Base-by-base conservation (phyloP, 352 stramenopile genomes). In the Elongisporangium senticosum region DNA sequence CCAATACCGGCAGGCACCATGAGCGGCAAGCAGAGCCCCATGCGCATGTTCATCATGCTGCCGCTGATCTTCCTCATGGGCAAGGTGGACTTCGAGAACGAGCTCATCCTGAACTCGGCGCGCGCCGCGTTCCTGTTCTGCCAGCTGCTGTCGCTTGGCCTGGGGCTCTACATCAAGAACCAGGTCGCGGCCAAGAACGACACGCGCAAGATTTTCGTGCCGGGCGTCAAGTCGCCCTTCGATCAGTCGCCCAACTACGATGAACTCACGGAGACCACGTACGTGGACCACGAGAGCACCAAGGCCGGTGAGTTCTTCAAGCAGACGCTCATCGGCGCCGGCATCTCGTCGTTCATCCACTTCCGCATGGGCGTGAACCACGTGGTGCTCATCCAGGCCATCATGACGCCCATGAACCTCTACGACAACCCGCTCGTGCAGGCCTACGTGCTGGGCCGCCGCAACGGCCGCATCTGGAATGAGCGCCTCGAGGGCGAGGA, bases 321-420 rank as follows among this genome's bases (percentile, higher is more conserved):
- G 62, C 83, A 93, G 74, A 93, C 82, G 60, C 67, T 82, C 33
- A 93, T 93, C 51, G 82, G 82, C 61, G 81, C 81, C 20, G 74
- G 51, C 53, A 93, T 93, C 66, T 87, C 83, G 52, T 76, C 68
- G 47, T 74, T 93, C 51, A 87, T 93, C 62, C 83, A 93, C 70
- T 77, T 93, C 58, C 87, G 89, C 58, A 87, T 93, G 76, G 81
- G 83, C 51, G 81, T 93, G 26, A 93, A 93, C 72, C 83, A 93
- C 59, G 83, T 93, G n/a, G 79, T 93, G 52, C 65, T 93, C 61
- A 93, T 93, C 65, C 83, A 93, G 65, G 83, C 81, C 51, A 70
- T 91, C 67, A 93, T 93, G 83, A 84, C 80, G 56, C 83, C 83
- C 52, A 74, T 93, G 55, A 93, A 93, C 65, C 65, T 93, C 1